Conservation (phyloP, 2,329 filamentous ascomycete genomes). For the Hypoxylon sp. region DNA sequence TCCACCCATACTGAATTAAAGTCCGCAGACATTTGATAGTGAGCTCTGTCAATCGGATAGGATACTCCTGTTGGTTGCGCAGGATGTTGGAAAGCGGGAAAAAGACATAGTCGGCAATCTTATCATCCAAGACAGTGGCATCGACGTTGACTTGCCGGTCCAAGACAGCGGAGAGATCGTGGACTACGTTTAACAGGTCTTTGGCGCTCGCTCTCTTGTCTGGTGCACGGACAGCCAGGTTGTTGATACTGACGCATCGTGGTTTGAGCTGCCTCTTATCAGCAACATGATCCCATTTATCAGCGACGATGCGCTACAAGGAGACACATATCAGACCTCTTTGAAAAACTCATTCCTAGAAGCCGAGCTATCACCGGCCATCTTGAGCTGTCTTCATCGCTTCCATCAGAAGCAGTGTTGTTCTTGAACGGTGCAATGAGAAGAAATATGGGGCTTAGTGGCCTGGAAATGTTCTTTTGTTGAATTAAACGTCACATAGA, state of each 20-base stretch:
- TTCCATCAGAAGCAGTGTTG: neutral
- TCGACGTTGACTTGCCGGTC: constrained; percentile 61
- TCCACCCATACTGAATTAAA: constrained; percentile 86
- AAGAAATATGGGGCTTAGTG: constrained; percentile 1
- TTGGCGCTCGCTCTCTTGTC: constrained; percentile 60
- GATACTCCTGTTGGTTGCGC: constrained; percentile 78
- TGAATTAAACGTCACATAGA: constrained; percentile 1
- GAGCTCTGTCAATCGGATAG: constrained; percentile 80
- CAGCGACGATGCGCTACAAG: neutral
- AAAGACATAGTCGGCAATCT: constrained; percentile 93
- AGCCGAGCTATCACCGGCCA: constrained; percentile 46
- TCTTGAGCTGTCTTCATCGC: constrained; percentile 41
- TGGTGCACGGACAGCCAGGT: constrained; percentile 66
- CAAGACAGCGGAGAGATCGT: constrained; percentile 64
- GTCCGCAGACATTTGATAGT: constrained; percentile 81
- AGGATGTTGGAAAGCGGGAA: constrained; percentile 93
- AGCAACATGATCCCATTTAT: constrained; percentile 24
- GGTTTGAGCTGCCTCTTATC: constrained; percentile 69
- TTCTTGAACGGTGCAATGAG: neutral
- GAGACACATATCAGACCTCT: constrained; percentile 47
- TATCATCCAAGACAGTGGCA: constrained; percentile 75
- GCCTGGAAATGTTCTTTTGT: constrained; percentile 2
- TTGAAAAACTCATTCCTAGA: constrained; percentile 54
- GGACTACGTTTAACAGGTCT: constrained; percentile 63
- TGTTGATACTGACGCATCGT: constrained; percentile 72